Conservation (phyloP, 2,329 filamentous ascomycete genomes). For the Aspergillus fijiensis region DNA sequence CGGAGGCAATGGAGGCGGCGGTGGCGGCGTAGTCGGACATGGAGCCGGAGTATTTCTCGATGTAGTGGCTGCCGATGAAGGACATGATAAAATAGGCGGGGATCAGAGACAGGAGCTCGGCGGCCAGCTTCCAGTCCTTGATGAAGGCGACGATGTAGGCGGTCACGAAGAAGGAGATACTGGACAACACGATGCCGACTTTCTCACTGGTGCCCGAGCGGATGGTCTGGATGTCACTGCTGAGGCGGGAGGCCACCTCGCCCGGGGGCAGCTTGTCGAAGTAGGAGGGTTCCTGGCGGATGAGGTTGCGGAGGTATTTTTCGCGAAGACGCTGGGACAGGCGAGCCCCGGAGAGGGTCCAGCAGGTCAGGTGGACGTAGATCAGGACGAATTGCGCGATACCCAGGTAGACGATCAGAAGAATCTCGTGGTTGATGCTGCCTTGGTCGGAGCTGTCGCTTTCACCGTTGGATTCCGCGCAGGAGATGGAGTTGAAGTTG, state of each 20-base stretch:
- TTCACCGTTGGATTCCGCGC: slow-evolving; percentile 16
- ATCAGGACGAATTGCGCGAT: slow-evolving; percentile 64
- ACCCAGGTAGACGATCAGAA: slow-evolving; percentile 63
- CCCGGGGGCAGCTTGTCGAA: slow-evolving; percentile 64
- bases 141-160: slow-evolving; percentile 68
- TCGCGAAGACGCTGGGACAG: slow-evolving; percentile 63
- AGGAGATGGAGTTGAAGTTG: slow-evolving; percentile 38
- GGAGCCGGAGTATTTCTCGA: slow-evolving; percentile 50
- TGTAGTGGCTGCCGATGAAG: slow-evolving; percentile 55
- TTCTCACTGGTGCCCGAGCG: slow-evolving; percentile 70
- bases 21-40: slow-evolving; percentile 57
- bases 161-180: slow-evolving; percentile 64
- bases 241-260: slow-evolving; percentile 63
- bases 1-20: slow-evolving; percentile 63
- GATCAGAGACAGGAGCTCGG: slow-evolving; percentile 59
- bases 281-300: slow-evolving; percentile 62
- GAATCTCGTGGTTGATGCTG: slow-evolving; percentile 53
- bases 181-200: slow-evolving; percentile 64
- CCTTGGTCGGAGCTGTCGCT: slow-evolving; percentile 19
- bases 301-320: slow-evolving; percentile 57
- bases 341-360: slow-evolving; percentile 64
- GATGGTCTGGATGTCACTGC: slow-evolving; percentile 65
- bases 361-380: slow-evolving; percentile 64
- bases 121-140: slow-evolving; percentile 62
- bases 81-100: slow-evolving; percentile 52